Base-by-base conservation (phyloP, 176 grass and related monocot genomes). In the Tuctoria greenei region DNA sequence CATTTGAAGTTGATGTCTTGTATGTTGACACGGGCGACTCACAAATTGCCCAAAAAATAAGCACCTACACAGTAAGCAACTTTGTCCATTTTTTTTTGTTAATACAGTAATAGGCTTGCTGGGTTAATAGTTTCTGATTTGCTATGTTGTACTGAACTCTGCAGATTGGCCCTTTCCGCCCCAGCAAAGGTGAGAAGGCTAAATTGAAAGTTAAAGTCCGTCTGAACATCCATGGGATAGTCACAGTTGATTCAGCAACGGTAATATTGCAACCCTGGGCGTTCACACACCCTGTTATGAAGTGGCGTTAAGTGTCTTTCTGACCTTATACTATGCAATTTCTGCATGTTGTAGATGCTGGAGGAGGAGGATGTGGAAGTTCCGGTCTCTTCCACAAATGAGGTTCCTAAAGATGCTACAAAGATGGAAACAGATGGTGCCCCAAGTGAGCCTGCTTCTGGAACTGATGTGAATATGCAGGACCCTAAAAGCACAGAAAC, bases 191-290 rank as follows among this genome's bases (percentile, higher is more conserved):
- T 2, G 90, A 87, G 57, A 90, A 84, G 60, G 90, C 85, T 4
- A 97, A 93, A 72, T 37, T 97, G 66, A 97, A 89, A 80, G 83
- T 93, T 51, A 97, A 97, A 90, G 88, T 91, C 21, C 83, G 90
- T 15, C 75, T 97, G 52, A 93, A 91, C 79, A 92, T 97, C 36
- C 86, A 97, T 81, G 93, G 93, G n/a, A 76, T 97, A 35, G 93
- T 97, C 38, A 78, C 86, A 49, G 75, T 97, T 58, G 93, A 97
- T 40, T 97, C 93, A 64, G 90, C 93, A 80, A 80, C 7, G 60
- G 93, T 93, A 88, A 86, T 77, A 86, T 77, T 65, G 45, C 26
- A 61, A 71, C 13, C 7, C 5, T 38, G 18, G 12, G 13, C 0
- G 20, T 21, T 36, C 12, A 10, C 40, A 16, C 1, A 49, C 3